Evolutionary conservation across 192 early-diverging fungal genomes (phyloP), one percentile per base, ranked within the genome.

Genomic region (Entrophospora sp.): DNA sequence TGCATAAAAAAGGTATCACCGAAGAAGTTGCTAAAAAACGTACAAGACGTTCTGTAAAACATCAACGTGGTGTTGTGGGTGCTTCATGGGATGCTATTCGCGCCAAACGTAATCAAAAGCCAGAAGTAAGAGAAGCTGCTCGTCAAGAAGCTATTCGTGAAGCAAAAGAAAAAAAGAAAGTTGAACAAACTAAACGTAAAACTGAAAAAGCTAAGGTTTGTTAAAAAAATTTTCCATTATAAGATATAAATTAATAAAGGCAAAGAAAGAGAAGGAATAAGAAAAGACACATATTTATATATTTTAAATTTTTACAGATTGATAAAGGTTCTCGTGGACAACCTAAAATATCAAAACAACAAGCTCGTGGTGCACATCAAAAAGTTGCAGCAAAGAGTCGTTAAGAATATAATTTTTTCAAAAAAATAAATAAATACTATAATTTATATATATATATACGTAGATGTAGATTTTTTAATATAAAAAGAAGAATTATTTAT

Each of bases 1-100:
- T 95, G 75, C 91, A 97, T 88, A 93, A 94, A 86, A 99, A 99
- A 92, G 97, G 95, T 79, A 86, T 93, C 71, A 89, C 87, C 74
- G 91, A 94, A 75, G 95, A 96, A 81, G 85, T 89, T 35, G 73
- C 92, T 78, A 97, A 97, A 90, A 99, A 97, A 91, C 87, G 91
- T 76, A 87, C 90, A 51, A 85, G 89, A 75, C 90, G 91, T 75
- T 83, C 87, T 66, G 92, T 96, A 74, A 97, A 98, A 90, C 87
- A 85, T 81, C 88, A 93, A 80, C 91, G 96, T 82, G 92, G 87
- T 59, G 81, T 99, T 70, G 95, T 93, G 61, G 95, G 95, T 82
- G 91, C 91, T 62, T 89, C 94, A 67, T 86, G 87, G 81, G 95
- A 99, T 68, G 86, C 88, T 65, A 97, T 99, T 81, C 92, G 92